Evolutionary conservation across 352 stramenopile genomes (phyloP), one percentile per base, ranked within the genome.

Genomic region (Globisporangium nunn): DNA sequence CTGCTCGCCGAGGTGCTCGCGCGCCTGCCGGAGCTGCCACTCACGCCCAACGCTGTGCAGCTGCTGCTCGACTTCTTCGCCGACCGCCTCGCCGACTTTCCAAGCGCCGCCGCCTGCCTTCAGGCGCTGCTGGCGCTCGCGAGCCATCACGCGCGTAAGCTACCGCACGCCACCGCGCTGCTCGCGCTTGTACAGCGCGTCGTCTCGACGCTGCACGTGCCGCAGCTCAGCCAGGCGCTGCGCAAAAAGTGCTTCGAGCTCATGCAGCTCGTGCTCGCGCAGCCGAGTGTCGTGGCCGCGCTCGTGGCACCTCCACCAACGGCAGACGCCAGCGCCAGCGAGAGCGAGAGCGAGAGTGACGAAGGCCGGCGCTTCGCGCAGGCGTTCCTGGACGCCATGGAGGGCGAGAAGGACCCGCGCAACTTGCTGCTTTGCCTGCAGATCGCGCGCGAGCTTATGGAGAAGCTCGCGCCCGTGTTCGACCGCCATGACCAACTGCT

Each of bases 391-490:
- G 80, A 73, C 50, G 80, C 81, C 50, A 92, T 96, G 78, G 80
- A 94, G 55, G 88, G 88, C 37, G 88, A 96, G 63, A 96, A 96
- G 51, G 88, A 96, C 63, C 88, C 88, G 37, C 85, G 88, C 52
- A 96, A 91, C 50, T 52, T 94, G 37, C 59, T 94, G 52, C 63
- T 91, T 29, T 94, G 81, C 47, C 77, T 94, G 52, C 64, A 90
- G 64, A 74, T 95, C 45, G 74, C 83, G 17, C 68, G 71, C 15
- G 71, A 78, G 50, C 62, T 93, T 30, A 66, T 93, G 64, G 55
- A 58, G 54, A 72, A 74, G 50, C 70, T 94, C 28, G 71, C 75
- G 52, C 50, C 58, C 1, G 74, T 88, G 53, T 93, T 94, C 56
- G 78, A 76, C 12, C 64, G 64, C 46, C 74, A 81, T 45, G 85